Percentiles rank a stretch among this genome's conserved stretches.
These are phyloP conservation scores for Trichoderma simmonsii DNA, from an alignment of 2,329 filamentous ascomycete species.

Conservation along the genomic window DNA sequence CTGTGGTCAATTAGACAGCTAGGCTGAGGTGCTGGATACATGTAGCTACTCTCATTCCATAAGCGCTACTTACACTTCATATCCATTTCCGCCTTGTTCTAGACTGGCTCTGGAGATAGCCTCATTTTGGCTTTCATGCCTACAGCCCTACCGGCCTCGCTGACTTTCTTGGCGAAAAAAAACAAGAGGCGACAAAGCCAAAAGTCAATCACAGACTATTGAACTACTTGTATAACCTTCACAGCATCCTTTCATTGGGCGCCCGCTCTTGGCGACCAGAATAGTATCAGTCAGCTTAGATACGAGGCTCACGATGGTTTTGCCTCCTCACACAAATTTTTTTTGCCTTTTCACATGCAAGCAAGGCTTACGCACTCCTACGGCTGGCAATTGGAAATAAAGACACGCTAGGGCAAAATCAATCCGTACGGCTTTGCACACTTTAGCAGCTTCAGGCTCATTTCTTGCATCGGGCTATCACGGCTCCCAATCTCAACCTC, in stretches of 20 bases:
- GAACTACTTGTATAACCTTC: background rate
- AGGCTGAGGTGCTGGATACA: background rate
- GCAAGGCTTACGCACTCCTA: background rate
- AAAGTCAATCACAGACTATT: background rate
- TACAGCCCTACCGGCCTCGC: background rate
- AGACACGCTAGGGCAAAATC: background rate
- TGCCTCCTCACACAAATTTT: background rate
- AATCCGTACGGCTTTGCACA: background rate
- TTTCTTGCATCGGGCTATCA: background rate
- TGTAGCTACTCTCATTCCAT: background rate
- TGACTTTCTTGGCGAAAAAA: background rate
- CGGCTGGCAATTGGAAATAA: background rate
- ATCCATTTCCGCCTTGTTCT: background rate
- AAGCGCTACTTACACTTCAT: background rate
- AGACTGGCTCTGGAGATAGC: background rate
- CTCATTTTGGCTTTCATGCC: background rate
- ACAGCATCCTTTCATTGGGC: background rate
- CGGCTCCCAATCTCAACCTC: background rate
- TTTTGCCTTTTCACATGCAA: background rate
- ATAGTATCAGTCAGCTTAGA: background rate
- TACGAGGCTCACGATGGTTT: background rate
- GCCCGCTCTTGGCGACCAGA: background rate
- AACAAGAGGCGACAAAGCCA: background rate
- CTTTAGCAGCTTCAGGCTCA: background rate
- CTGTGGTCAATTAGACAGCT: background rate